Evolutionary conservation across 192 early-diverging fungal genomes (phyloP).

Genomic region (Chytriomyces sp.): DNA sequence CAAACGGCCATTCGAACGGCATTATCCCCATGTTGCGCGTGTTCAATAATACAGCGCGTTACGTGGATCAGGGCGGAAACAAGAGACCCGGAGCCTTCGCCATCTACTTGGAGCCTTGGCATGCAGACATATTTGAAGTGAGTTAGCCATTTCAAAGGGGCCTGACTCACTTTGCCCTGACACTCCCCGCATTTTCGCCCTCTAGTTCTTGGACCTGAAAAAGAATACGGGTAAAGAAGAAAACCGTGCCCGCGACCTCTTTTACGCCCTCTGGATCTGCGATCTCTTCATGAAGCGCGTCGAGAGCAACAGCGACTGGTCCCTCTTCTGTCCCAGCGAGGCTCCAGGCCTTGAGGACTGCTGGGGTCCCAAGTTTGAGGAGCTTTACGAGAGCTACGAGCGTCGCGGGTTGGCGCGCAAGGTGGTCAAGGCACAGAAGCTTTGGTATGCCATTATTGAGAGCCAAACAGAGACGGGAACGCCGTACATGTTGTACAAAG

Average conservation of each 20-base stretch:
- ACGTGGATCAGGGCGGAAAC: slow-evolving; percentile 99
- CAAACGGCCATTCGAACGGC: slow-evolving; percentile 96
- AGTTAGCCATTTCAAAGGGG: not conserved
- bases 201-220: slow-evolving; percentile 87
- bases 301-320: slow-evolving; percentile 92
- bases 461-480: slow-evolving; percentile 97
- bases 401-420: slow-evolving; percentile 78
- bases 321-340: slow-evolving; percentile 92
- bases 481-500: slow-evolving; percentile 99
- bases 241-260: slow-evolving; percentile 92
- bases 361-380: slow-evolving; percentile 93
- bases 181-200: not conserved
- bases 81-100: slow-evolving; percentile 98
- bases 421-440: slow-evolving; percentile 95
- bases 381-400: slow-evolving; percentile 85
- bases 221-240: slow-evolving; percentile 99
- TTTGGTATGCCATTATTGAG: slow-evolving; percentile 96
- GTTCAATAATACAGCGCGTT: slow-evolving; percentile 97
- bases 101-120: slow-evolving; percentile 98
- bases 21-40: slow-evolving; percentile 97
- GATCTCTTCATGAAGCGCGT: slow-evolving; percentile 98
- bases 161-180: not conserved
- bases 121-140: slow-evolving; percentile 88
- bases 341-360: slow-evolving; percentile 86
- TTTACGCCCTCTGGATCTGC: slow-evolving; percentile 96